Conservation (phyloP, 331 rosid species). For the Ulmus americana region DNA sequence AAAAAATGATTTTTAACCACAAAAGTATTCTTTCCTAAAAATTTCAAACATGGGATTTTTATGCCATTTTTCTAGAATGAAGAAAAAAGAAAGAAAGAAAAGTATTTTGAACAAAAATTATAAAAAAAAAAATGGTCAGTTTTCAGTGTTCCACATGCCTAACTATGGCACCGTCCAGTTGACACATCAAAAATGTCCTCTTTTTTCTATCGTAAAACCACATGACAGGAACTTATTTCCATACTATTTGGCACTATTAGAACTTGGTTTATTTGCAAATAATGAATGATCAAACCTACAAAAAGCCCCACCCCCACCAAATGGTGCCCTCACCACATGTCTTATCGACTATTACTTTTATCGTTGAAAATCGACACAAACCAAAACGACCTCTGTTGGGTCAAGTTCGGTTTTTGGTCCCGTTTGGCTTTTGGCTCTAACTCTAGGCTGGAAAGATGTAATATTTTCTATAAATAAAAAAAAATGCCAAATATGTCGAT, state of each 20-base stretch:
- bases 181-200: slow-evolving; percentile 7
- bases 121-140: slow-evolving; percentile 5
- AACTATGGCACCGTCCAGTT: slow-evolving; percentile 19
- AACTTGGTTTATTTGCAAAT: not conserved
- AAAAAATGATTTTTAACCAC: too few relatives aligned
- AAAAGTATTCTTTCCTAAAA: too few relatives aligned
- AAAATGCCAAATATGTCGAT: slow-evolving; percentile 6
- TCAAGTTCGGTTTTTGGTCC: slow-evolving; percentile 16
- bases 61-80: too few relatives aligned
- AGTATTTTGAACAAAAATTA: not conserved
- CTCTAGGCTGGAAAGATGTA: slow-evolving; percentile 12
- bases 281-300: not conserved
- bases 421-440: slow-evolving; percentile 7
- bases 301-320: slow-evolving; percentile 8
- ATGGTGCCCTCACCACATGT: not conserved
- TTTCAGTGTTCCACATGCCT: slow-evolving; percentile 20
- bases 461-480: not conserved
- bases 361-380: slow-evolving; percentile 15
- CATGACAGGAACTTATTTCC: not conserved
- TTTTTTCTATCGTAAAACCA: not conserved
- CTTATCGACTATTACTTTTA: not conserved
- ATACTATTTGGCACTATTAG: not conserved
- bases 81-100: not conserved
- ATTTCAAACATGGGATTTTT: too few relatives aligned
- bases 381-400: slow-evolving; percentile 20